A percentile compares a stretch with the other conserved stretches of the same genome.
These are phyloP conservation scores for Talaromyces sp. DNA, from an alignment of 2,329 filamentous ascomycete species.

Conservation along the genomic window DNA sequence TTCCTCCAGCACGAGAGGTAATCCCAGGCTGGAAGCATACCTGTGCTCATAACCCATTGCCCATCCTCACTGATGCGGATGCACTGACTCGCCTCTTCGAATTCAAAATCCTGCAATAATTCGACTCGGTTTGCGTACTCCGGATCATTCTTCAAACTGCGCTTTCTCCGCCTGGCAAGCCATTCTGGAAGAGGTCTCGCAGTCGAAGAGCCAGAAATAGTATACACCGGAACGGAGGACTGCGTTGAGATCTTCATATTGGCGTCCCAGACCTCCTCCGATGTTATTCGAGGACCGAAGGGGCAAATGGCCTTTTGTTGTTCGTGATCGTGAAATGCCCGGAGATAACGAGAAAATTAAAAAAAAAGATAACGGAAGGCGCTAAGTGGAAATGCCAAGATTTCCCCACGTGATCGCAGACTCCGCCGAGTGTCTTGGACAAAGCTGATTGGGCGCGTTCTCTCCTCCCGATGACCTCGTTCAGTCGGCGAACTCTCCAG, in stretches of 20 bases:
- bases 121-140: conserved; percentile 94
- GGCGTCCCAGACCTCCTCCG: conserved; percentile 15
- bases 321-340: neutral
- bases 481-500: conserved; percentile 1
- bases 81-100: conserved; percentile 90
- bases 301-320: neutral
- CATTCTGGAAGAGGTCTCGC: conserved; percentile 89
- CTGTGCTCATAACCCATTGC: conserved; percentile 94
- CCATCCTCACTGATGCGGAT: conserved; percentile 90
- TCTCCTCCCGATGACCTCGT: conserved; percentile 15
- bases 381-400: conserved; percentile 16
- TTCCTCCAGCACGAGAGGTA: neutral
- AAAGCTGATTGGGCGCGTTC: conserved; percentile 18
- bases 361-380: conserved; percentile 22
- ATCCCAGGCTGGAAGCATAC: conserved; percentile 39
- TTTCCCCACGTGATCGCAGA: conserved; percentile 19
- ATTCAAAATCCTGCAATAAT: conserved; percentile 94
- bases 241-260: conserved; percentile 58
- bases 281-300: neutral
- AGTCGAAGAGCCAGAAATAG: conserved; percentile 85
- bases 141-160: conserved; percentile 84
- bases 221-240: conserved; percentile 85
- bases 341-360: conserved; percentile 21
- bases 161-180: conserved; percentile 85
- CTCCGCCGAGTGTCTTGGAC: conserved; percentile 14